Base-by-base conservation (phyloP, 176 grass and related monocot species). In the Bolboschoenus planiculmis region DNA sequence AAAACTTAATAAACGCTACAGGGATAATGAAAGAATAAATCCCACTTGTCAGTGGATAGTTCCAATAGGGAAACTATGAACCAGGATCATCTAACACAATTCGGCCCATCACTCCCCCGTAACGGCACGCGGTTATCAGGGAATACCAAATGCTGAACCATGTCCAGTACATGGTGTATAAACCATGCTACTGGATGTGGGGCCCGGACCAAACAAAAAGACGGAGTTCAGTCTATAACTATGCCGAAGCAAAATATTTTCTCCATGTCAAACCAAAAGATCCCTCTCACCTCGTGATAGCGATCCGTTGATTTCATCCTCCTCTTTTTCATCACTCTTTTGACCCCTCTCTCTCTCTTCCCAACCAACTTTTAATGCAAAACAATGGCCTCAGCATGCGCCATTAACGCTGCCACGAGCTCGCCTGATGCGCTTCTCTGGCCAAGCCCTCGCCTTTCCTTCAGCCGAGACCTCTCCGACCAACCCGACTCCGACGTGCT, bases 361-460 rank as follows among this genome's bases (percentile, higher is more conserved):
- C 7, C 14, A 83, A 73, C 87, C 88, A 78, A 82, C 87, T 0
- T 88, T 88, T 23, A 82, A 91, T 1, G 85, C 92, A 27, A 82
- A 54, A 53, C 78, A 67, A 86, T 93, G 85, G 20, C 90, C 88
- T 34, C 88, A 85, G 70, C 88, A 85, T 4, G 88, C 83, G 39
- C 79, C 88, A 27, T 84, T 85, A 10, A 79, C 72, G 7, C 79
- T 70, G 5, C 84, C 79, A 0, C 61, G 83, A 40, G 35, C 48
- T 16, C 79, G 27, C 58, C 59, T 18, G 50, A 73, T 20, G 14
- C 84, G 1, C 56, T 83, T 86, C 83, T 83, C 83, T 97, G 92
- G 92, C 88, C 90, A 4, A 86, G 87, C 37, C 95, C 92, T 39
- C 80, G 95, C 6, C 84, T 95, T 42, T 97, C 95, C 73, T 97